Evolutionary conservation across 139 green algal species (phyloP).

Genomic region (Nannochloris sp.): DNA sequence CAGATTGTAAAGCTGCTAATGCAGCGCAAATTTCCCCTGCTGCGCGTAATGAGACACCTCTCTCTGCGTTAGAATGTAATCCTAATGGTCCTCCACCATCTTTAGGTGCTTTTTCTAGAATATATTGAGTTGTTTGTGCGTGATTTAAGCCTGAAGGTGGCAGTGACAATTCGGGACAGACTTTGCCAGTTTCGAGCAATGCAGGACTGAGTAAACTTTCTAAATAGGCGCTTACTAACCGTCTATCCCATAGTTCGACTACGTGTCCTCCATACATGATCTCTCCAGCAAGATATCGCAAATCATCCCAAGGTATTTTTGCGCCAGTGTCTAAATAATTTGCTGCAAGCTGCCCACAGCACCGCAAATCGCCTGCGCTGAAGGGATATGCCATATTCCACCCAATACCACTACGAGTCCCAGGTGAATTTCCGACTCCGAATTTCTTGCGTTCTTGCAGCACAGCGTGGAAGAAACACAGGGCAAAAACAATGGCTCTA

Average conservation of each 20-base stretch:
- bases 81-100: conserved; percentile 80
- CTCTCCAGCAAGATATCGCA: conserved; percentile 90
- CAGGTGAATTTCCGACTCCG: conserved; percentile 80
- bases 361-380: conserved; percentile 84
- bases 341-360: conserved; percentile 69
- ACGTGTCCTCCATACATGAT: conserved; percentile 97
- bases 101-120: conserved; percentile 69
- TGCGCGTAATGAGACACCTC: conserved; percentile 85
- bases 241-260: conserved; percentile 87
- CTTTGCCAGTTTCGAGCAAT: conserved; percentile 72
- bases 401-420: conserved; percentile 58
- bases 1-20: conserved; percentile 2
- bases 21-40: conserved; percentile 37
- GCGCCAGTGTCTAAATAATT: conserved; percentile 77
- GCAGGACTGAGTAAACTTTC: conserved; percentile 68
- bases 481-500: conserved; percentile 73
- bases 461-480: conserved; percentile 87
- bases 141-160: conserved; percentile 35
- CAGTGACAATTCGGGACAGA: conserved; percentile 67
- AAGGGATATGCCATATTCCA: conserved; percentile 98
- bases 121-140: conserved; percentile 47
- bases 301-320: conserved; percentile 76
- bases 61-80: conserved; percentile 88
- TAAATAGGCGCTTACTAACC: conserved; percentile 73
- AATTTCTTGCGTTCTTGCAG: conserved; percentile 93